Percentiles rank a stretch among this genome's conserved stretches.
phyloP scores from a whole-genome alignment of 2,329 filamentous ascomycete genomes.

The Fusarium vanettenii region DNA sequence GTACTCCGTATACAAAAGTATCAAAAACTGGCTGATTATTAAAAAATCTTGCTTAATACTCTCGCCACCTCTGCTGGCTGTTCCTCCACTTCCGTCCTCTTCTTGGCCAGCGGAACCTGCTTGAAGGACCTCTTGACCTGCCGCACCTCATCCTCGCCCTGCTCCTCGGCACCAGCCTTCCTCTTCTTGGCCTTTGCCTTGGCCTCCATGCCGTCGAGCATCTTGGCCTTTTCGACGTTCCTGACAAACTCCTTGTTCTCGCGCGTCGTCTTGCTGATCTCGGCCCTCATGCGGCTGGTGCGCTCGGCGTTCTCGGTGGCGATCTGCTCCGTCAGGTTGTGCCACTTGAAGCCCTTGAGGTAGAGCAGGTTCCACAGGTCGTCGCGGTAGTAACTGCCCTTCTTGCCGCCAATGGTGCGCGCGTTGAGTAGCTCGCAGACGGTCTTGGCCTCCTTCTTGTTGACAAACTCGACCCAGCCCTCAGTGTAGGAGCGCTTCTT shows the following conservation, averaged over 20 bases:
- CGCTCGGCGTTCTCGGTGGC: slow-evolving; percentile 84
- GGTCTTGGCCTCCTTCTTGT: slow-evolving; percentile 81
- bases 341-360: slow-evolving; percentile 87
- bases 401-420: slow-evolving; percentile 83
- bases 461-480: slow-evolving; percentile 86
- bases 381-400: slow-evolving; percentile 84
- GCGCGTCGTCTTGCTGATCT: slow-evolving; percentile 78
- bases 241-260: slow-evolving; percentile 86
- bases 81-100: slow-evolving; percentile 55
- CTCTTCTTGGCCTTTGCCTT: slow-evolving; percentile 58
- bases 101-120: slow-evolving; percentile 71
- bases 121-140: slow-evolving; percentile 65
- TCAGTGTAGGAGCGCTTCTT: slow-evolving; percentile 86
- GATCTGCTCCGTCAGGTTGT: slow-evolving; percentile 80
- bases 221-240: slow-evolving; percentile 84
- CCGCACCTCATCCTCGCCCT: slow-evolving; percentile 31
- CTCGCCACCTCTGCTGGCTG: slow-evolving; percentile 69
- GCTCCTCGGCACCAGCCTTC: slow-evolving; percentile 45
- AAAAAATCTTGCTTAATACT: slow-evolving; percentile 75
- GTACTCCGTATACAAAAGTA: not conserved
- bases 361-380: slow-evolving; percentile 90
- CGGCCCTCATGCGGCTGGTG: slow-evolving; percentile 78
- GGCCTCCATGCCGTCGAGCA: slow-evolving; percentile 79
- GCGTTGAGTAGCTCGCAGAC: slow-evolving; percentile 82
- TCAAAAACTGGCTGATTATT: slow-evolving; percentile 22